Percentiles rank a stretch among this genome's conserved stretches.
phyloP scores from a whole-genome alignment of 2,329 filamentous ascomycete genomes.

The Aureobasidium mangrovei region DNA sequence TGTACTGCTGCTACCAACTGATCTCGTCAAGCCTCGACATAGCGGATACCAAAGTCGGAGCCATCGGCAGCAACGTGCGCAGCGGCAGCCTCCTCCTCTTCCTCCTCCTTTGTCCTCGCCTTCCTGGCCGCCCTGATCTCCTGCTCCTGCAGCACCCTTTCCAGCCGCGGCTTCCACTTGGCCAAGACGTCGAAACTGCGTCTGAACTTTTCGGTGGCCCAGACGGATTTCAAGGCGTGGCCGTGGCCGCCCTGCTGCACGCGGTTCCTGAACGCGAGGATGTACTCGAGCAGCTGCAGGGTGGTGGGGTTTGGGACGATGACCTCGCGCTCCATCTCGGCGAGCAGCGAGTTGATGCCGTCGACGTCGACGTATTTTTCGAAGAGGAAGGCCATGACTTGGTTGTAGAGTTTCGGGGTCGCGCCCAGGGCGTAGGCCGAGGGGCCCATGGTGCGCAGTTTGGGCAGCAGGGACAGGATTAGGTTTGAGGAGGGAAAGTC shows the following conservation, averaged over 20 bases:
- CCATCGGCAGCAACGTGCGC: too few relatives aligned
- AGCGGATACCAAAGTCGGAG: too few relatives aligned
- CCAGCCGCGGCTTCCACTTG: slow-evolving; percentile 14
- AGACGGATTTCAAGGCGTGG: slow-evolving; percentile 22
- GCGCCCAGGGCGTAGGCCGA: slow-evolving; percentile 64
- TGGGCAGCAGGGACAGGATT: slow-evolving; percentile 53
- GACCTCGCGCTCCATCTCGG: slow-evolving; percentile 26
- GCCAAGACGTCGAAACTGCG: slow-evolving; percentile 24
- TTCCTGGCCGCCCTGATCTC: not conserved
- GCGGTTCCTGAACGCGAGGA: slow-evolving; percentile 24
- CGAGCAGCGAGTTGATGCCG: slow-evolving; percentile 47
- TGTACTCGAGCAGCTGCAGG: slow-evolving; percentile 29
- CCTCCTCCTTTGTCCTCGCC: not conserved
- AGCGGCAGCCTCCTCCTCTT: too few relatives aligned
- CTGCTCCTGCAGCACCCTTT: not conserved
- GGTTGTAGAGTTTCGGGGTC: slow-evolving; percentile 61
- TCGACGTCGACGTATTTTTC: slow-evolving; percentile 49
- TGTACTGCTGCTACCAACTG: too few relatives aligned
- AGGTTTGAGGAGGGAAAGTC: slow-evolving; percentile 54
- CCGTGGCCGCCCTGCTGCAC: slow-evolving; percentile 20
- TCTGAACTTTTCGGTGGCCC: slow-evolving; percentile 28
- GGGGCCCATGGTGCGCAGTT: slow-evolving; percentile 58
- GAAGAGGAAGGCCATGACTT: slow-evolving; percentile 56
- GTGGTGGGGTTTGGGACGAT: slow-evolving; percentile 34
- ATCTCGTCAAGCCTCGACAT: too few relatives aligned